phyloP scores from a whole-genome alignment of 192 early-diverging fungal genomes.

The Linnemannia hyalina region DNA sequence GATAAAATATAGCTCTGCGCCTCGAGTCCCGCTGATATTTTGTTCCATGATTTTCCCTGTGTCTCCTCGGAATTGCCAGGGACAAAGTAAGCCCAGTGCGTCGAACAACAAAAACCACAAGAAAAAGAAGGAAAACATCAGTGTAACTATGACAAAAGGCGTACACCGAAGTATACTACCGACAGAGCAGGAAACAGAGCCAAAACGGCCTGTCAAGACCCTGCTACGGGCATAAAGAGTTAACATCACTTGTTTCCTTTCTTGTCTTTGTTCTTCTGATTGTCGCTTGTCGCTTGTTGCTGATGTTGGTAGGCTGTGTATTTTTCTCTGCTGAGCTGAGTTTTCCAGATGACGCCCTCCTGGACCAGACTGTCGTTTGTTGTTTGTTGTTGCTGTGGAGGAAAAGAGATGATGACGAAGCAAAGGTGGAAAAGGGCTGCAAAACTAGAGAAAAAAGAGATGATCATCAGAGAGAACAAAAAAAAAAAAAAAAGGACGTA shows the following conservation, averaged over 20 bases:
- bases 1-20: not conserved
- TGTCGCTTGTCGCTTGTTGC: not conserved
- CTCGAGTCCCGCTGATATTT: not conserved
- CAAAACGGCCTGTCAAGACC: constrained; percentile 48
- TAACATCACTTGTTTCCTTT: constrained; percentile 44
- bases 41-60: not conserved
- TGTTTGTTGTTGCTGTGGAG: not conserved
- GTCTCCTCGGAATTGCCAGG: not conserved
- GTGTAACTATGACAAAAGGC: constrained; percentile 54
- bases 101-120: not conserved
- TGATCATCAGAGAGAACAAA: not conserved
- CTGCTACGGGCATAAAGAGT: constrained; percentile 44
- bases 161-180: constrained; percentile 46
- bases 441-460: not conserved
- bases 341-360: not conserved
- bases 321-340: not conserved
- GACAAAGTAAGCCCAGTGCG: no score
- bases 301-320: not conserved
- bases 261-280: not conserved
- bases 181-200: constrained; percentile 48
- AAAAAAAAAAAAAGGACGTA: constrained; percentile 28
- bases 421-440: not conserved
- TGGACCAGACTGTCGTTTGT: not conserved
- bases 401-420: constrained; percentile 1
- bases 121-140: constrained; percentile 19